phyloP scores from a whole-genome alignment of 495 filamentous ascomycete genomes.

The Aspergillus avenaceus region DNA sequence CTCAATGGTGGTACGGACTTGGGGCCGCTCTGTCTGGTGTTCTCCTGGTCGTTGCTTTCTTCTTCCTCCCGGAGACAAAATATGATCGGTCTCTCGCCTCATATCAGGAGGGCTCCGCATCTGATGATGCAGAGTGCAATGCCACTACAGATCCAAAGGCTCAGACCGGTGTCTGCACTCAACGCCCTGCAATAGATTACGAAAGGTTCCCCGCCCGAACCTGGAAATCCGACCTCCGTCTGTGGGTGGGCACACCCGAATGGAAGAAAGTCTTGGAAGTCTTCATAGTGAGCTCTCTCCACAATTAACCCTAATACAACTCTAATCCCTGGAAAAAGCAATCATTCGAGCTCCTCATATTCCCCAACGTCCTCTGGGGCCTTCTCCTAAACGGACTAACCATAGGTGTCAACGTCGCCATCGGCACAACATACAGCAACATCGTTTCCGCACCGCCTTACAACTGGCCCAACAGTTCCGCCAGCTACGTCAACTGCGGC shows the following conservation, averaged over 20 bases:
- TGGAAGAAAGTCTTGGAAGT: constrained; percentile 22
- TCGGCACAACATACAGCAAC: constrained; percentile 32
- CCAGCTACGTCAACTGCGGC: constrained; percentile 31
- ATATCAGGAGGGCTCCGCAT: constrained; percentile 15
- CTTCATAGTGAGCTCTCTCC: constrained; percentile 11
- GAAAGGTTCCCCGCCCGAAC: constrained; percentile 17
- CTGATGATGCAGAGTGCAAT: background rate
- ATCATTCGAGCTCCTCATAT: constrained; percentile 25
- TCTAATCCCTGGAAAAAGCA: too few species aligned
- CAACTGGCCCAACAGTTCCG: constrained; percentile 25
- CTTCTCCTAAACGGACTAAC: constrained; percentile 32
- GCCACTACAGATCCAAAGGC: background rate
- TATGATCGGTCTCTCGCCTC: constrained; percentile 19
- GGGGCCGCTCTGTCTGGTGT: constrained; percentile 22
- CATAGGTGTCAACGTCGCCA: constrained; percentile 34
- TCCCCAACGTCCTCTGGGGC: constrained; percentile 40
- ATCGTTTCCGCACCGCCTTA: constrained; percentile 29
- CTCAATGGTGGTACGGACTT: constrained; percentile 34
- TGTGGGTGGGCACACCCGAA: constrained; percentile 26
- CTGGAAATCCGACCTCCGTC: constrained; percentile 22
- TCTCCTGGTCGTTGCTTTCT: constrained; percentile 56
- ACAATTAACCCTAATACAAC: too few species aligned
- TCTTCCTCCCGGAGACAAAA: constrained; percentile 69
- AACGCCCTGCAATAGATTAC: constrained; percentile 23
- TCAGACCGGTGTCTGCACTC: constrained; percentile 8